Conservation (phyloP, 2,329 filamentous ascomycete species). For the Apiospora pterosperma region DNA sequence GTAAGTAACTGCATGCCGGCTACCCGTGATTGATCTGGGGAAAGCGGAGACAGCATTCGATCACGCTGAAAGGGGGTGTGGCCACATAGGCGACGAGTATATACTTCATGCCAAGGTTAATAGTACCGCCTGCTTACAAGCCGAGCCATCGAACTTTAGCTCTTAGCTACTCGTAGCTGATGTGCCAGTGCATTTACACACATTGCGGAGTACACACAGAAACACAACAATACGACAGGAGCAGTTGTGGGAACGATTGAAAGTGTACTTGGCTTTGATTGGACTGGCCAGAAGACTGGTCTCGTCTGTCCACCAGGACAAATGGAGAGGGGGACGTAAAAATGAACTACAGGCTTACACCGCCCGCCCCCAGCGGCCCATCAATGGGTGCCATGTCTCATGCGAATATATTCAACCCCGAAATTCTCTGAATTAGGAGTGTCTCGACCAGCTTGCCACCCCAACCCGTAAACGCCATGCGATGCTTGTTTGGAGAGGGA, state of each 20-base stretch:
- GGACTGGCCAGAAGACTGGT: too few species aligned
- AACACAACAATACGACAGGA: too few species aligned
- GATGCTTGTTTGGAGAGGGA: background rate
- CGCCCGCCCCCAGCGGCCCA: background rate
- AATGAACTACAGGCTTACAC: background rate
- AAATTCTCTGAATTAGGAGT: background rate
- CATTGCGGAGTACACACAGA: too few species aligned
- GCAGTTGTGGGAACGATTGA: too few species aligned
- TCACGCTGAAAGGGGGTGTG: background rate
- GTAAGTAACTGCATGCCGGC: background rate
- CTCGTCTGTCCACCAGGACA: background rate
- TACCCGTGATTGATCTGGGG: conserved; percentile 1
- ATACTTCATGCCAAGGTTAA: too few species aligned
- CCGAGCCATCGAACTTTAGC: too few species aligned
- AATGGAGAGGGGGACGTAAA: background rate
- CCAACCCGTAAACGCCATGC: background rate
- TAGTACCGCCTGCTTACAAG: too few species aligned
- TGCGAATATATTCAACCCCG: background rate
- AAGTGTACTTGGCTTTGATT: too few species aligned
- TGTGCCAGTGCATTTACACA: too few species aligned
- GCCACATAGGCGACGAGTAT: too few species aligned
- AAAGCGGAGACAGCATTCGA: background rate
- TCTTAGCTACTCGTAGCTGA: too few species aligned
- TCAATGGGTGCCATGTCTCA: background rate
- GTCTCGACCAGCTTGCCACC: background rate